Evolutionary conservation across 208 protist species (phyloP).

Genomic region (Leishmania major): DNA sequence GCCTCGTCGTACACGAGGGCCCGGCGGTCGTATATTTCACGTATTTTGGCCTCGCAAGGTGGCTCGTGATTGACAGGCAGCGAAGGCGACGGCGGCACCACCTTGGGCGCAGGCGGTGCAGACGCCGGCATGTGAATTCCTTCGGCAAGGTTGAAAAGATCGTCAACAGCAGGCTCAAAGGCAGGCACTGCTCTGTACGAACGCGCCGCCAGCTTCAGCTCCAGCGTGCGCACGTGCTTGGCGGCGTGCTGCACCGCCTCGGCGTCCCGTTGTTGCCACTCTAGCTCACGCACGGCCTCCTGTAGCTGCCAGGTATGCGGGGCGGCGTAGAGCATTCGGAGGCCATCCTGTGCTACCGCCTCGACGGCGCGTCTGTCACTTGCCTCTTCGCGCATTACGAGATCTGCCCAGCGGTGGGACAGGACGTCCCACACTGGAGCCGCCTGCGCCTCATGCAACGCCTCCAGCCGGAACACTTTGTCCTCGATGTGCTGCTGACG

Average conservation of each 20-base stretch:
- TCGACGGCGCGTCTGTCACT: conserved; percentile 7
- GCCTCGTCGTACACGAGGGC: conserved; percentile 20
- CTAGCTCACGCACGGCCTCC: background rate
- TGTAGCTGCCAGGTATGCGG: conserved; percentile 10
- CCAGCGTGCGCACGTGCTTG: conserved; percentile 16
- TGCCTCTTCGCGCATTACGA: conserved; percentile 3
- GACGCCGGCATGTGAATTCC: background rate
- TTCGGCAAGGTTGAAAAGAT: conserved; percentile 15
- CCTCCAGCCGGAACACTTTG: background rate
- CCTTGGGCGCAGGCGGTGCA: background rate
- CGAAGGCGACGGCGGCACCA: background rate
- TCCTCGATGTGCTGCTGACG: conserved; percentile 6
- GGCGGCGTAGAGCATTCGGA: conserved; percentile 10
- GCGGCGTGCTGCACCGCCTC: conserved; percentile 4
- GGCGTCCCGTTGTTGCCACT: background rate
- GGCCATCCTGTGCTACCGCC: background rate
- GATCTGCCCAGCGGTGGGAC: background rate
- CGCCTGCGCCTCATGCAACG: background rate
- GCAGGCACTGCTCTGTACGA: conserved; percentile 11
- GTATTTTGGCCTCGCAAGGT: conserved; percentile 17
- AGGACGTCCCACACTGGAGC: background rate
- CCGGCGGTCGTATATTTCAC: conserved; percentile 23
- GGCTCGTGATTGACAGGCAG: background rate
- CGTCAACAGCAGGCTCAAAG: conserved; percentile 8
- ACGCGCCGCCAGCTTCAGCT: conserved; percentile 16